Base-by-base conservation (phyloP, 2,329 filamentous ascomycete genomes). In the Diaporthe vaccinii region DNA sequence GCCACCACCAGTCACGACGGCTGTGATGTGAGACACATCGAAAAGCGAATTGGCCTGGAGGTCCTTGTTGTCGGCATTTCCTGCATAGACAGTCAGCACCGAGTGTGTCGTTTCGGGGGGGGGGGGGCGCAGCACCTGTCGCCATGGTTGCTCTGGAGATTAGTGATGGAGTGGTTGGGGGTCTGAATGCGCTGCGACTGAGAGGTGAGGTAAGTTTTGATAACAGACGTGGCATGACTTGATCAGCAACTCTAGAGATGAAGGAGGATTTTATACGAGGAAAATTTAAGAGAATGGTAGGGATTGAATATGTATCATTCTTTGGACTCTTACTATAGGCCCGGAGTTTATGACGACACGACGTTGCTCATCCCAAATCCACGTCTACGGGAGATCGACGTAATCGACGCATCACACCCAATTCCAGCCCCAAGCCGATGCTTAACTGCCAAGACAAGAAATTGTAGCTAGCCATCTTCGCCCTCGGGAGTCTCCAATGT, bases 1-100 rank as follows among this genome's bases (percentile, higher is more conserved):
- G 9, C 69, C 74, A 7, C 74, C 74, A 12, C 74, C 74, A 10
- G 74, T 71, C 28, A 75, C 74, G 6, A 75, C 74, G 10, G 74
- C 74, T 31, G 71, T 75, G 46, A 75, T 65, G 49, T 75, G 74
- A 17, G 74, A 75, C 15, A 75, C 74, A 65, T 74, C 74, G 12
- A 75, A 75, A 7, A 75, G 55, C 1, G 71, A 58, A 20, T 20
- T 57, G n/a, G 74, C 74, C 57, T 75, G 71, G 12, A 75, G 58
- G 3, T 65, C 74, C 28, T 74, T 41, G 31, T 62, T 75, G 20
- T 55, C 55, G n/a, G 74, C 44, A 7, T 75, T 58, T 34, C 57
- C 74, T 74, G n/a, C 3, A 12, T 7, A 36, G 4, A 41, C 1
- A 55, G 55, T 70, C 10, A 65, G 39, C 31, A 20, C 34, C 34